Percentiles rank a stretch among this genome's conserved stretches.
These are phyloP conservation scores for Platismatia glauca DNA, from an alignment of 495 filamentous ascomycete species.

Conservation along the genomic window DNA sequence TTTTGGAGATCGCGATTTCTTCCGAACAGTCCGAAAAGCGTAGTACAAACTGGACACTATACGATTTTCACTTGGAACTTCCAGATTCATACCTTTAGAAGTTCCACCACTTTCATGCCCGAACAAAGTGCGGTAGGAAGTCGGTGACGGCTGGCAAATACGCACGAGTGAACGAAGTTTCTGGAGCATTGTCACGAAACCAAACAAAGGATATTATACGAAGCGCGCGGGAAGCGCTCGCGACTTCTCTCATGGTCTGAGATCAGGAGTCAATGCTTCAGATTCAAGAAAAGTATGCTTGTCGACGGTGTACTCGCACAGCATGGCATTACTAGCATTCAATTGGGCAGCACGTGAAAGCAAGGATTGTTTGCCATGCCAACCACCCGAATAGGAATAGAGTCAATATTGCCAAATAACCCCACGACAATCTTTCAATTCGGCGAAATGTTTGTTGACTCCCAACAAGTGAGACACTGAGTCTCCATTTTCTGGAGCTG, in stretches of 20 bases:
- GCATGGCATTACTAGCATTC: background rate
- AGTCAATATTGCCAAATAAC: background rate
- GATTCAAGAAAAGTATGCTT: background rate
- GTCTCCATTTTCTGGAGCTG: background rate
- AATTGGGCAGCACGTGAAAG: no score
- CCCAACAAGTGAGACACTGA: background rate
- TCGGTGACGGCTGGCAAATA: background rate
- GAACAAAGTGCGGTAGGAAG: background rate
- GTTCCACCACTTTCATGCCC: background rate
- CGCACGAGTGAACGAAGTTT: background rate
- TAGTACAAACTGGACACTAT: no score
- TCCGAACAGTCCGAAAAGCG: background rate
- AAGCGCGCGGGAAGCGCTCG: background rate
- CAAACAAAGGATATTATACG: background rate
- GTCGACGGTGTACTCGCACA: background rate
- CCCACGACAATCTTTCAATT: background rate
- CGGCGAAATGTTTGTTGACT: background rate
- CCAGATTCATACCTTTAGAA: background rate
- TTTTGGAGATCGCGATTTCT: constrained; percentile 12
- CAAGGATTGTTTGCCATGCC: background rate
- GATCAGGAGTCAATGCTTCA: background rate
- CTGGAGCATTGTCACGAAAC: background rate
- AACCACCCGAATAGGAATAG: constrained; percentile 3
- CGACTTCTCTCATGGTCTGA: background rate
- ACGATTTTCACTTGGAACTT: no score